Base-by-base conservation (phyloP, 106 monocot species). In the Dendrobium chrysotoxum region DNA sequence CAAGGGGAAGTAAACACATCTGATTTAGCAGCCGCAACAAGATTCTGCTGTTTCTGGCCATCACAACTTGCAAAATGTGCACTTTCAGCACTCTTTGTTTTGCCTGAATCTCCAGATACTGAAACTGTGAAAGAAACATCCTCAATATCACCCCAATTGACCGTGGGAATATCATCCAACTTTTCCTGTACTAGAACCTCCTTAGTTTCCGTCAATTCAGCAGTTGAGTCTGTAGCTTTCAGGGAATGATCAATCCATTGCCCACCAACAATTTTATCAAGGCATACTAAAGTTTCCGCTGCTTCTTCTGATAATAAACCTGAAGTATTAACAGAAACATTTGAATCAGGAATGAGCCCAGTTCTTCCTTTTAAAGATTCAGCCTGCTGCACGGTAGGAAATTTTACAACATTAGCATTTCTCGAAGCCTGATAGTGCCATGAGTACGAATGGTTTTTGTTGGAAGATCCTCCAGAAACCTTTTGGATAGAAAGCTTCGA, bases 91-190 rank as follows among this genome's bases (percentile, higher is more conserved):
- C 82, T 73, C 53, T 38, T 57, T 77, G 28, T 73, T 66, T 54
- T 53, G 53, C 3, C 57, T 77, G 79, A 85, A 89, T 77, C 21
- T 83, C 42, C 57, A 65, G 4, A 41, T 84, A 86, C 68, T 74
- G 64, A 70, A 2, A 66, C 81, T 41, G 53, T 26, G 11, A 79
- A 82, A 75, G 61, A 39, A 79, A 16, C 67, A 85, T 89, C 93
- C 23, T 91, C 91, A 84, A 88, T 77, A 85, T 93, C 84, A 79
- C 87, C 90, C 90, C 87, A 87, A 77, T 85, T 89, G 54, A 92
- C 83, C 78, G 84, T 90, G 23, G 85, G 82, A 81, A 86, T 18
- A 42, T 77, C 46, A 82, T 75, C 79, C 53, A 53, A 31, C 2
- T 78, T 80, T 65, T 88, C 81, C 23, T 72, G 75, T 58, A 31